Conservation (phyloP, 106 monocot genomes). For the Acanthochlamys bracteata region DNA sequence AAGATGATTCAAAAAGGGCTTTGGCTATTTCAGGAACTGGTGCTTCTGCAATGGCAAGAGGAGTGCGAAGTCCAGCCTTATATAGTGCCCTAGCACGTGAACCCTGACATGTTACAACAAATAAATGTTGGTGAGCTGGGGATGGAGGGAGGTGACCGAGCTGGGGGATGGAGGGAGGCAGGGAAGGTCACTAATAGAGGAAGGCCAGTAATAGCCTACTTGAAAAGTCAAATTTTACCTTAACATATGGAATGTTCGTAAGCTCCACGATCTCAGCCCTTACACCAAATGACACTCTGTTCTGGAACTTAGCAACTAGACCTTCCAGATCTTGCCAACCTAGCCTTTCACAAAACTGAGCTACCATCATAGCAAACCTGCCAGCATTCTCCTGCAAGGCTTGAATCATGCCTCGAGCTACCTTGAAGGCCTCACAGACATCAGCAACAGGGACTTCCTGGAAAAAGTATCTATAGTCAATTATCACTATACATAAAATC, state of each 20-base stretch:
- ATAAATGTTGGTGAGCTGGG: background rate
- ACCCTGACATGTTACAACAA: conserved; percentile 28
- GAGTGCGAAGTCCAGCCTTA: conserved; percentile 70
- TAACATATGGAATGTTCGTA: conserved; percentile 84
- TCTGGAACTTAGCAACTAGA: conserved; percentile 88
- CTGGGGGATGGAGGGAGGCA: too few relatives aligned
- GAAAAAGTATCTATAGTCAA: background rate
- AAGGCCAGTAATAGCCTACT: background rate
- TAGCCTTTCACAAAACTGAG: conserved; percentile 84
- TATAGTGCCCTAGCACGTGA: conserved; percentile 91
- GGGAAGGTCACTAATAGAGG: too few relatives aligned
- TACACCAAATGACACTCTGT: conserved; percentile 95
- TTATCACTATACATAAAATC: background rate
- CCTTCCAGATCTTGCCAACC: conserved; percentile 95
- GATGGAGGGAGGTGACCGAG: background rate
- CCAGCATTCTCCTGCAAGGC: conserved; percentile 97
- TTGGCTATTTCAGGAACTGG: conserved; percentile 69
- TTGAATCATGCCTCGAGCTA: conserved; percentile 95
- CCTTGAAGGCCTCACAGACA: conserved; percentile 94
- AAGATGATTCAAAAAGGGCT: conserved; percentile 83
- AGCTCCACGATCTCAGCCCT: conserved; percentile 96
- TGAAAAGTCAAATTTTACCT: conserved; percentile 30
- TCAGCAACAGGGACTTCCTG: conserved; percentile 84
- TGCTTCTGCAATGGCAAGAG: conserved; percentile 85
- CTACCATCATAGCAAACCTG: conserved; percentile 93